Evolutionary conservation across 2,329 filamentous ascomycete genomes (phyloP).

Genomic region (Orbilia oligospora): DNA sequence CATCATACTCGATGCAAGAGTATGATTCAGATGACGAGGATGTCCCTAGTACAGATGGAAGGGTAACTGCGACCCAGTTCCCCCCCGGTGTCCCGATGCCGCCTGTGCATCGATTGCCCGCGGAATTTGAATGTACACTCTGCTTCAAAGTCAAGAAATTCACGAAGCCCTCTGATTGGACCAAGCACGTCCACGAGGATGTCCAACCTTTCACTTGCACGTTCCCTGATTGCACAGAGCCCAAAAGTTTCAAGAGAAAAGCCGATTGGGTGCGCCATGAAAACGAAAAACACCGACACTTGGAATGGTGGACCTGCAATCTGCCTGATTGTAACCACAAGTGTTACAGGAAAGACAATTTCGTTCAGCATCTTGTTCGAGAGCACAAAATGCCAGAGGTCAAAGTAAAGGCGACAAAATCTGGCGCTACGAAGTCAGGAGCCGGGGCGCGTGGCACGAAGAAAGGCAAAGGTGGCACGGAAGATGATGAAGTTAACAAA

Average conservation of each 20-base stretch:
- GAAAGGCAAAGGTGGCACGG: constrained; percentile 64
- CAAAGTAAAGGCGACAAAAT: constrained; percentile 80
- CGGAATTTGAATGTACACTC: constrained; percentile 89
- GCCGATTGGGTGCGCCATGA: constrained; percentile 95
- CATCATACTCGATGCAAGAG: constrained; percentile 56
- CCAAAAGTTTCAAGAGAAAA: constrained; percentile 94
- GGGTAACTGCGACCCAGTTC: constrained; percentile 81
- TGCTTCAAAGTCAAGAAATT: constrained; percentile 90
- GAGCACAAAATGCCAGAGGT: constrained; percentile 91
- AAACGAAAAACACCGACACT: constrained; percentile 88
- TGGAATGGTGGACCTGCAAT: constrained; percentile 92
- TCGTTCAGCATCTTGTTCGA: constrained; percentile 89
- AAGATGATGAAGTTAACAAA: constrained; percentile 71
- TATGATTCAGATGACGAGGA: constrained; percentile 74
- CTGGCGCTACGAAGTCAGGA: constrained; percentile 63
- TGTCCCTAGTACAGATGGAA: constrained; percentile 73
- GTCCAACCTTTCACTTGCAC: constrained; percentile 94
- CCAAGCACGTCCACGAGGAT: constrained; percentile 94
- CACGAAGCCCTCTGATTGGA: constrained; percentile 94
- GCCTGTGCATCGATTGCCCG: constrained; percentile 81
- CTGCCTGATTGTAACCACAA: constrained; percentile 83
- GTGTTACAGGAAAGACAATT: constrained; percentile 92
- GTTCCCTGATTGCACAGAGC: constrained; percentile 83
- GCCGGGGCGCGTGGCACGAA: constrained; percentile 58
- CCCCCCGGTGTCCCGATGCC: constrained; percentile 85